Conservation (phyloP, 2,329 filamentous ascomycete species). For the Sporothrix globosa region DNA sequence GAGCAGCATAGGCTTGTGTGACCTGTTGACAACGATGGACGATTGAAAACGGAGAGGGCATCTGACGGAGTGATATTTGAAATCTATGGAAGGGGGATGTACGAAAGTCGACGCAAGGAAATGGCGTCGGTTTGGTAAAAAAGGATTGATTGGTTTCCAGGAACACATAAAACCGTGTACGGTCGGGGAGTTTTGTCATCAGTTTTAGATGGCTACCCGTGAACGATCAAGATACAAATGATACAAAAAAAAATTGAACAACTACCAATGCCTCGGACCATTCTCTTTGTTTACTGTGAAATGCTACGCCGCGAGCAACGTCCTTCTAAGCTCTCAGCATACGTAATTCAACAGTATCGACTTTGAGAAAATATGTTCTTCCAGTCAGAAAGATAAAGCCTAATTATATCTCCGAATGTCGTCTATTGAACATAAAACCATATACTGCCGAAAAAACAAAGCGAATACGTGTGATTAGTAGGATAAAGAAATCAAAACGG, state of each 20-base stretch:
- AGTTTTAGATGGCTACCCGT: neutral
- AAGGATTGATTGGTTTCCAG: constrained; percentile 17
- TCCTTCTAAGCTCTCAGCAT: no score
- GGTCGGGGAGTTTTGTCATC: neutral
- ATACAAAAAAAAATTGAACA: constrained; percentile 33
- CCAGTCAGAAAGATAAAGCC: neutral
- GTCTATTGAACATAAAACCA: neutral
- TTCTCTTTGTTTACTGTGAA: neutral
- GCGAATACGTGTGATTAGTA: constrained; percentile 11
- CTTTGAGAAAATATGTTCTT: neutral
- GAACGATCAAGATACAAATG: constrained; percentile 27
- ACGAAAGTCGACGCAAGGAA: neutral
- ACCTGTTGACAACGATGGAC: neutral
- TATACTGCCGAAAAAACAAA: neutral
- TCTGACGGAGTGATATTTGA: neutral
- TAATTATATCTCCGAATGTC: neutral
- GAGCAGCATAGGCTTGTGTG: neutral
- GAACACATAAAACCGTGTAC: constrained; percentile 5
- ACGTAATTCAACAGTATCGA: no score
- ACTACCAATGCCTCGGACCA: neutral
- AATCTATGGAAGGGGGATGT: neutral
- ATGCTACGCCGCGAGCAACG: neutral
- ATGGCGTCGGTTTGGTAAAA: constrained; percentile 23
- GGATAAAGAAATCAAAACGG: neutral
- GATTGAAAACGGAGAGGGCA: neutral